These are phyloP conservation scores for Closterium sp. DNA, from an alignment of 139 green algal species.

Conservation along the genomic window DNA sequence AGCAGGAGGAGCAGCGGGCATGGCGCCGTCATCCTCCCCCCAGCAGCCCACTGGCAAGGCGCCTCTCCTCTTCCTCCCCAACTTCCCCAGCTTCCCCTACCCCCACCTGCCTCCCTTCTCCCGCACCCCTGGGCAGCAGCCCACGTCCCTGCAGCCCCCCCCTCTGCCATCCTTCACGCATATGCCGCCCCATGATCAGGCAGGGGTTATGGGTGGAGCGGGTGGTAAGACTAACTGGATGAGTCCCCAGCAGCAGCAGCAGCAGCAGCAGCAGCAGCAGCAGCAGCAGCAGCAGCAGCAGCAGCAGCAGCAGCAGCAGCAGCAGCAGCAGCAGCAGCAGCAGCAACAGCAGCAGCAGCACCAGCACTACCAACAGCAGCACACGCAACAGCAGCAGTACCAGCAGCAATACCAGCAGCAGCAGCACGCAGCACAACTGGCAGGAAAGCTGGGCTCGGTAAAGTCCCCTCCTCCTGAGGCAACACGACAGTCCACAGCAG, in stretches of 20 bases:
- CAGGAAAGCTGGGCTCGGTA: not conserved
- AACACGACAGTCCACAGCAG: not conserved
- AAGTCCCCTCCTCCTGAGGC: not conserved
- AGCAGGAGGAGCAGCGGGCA: not conserved
- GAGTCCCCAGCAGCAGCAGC: not conserved
- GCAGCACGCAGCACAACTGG: not conserved
- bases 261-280: not conserved
- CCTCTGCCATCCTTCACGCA: not conserved
- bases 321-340: not conserved
- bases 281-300: not conserved
- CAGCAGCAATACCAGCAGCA: constrained; percentile 1
- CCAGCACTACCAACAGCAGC: not conserved
- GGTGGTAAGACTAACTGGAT: not conserved
- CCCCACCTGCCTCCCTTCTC: not conserved
- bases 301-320: not conserved
- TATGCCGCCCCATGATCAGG: not conserved
- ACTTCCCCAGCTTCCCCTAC: not conserved
- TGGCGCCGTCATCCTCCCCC: not conserved
- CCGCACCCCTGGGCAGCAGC: not conserved
- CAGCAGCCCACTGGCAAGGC: not conserved
- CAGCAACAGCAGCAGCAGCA: not conserved
- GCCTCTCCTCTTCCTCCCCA: not conserved
- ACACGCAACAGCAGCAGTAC: not conserved
- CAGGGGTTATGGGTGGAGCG: not conserved
- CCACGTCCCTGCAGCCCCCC: not conserved